These are phyloP conservation scores for Rhynchospora tenuis DNA, from an alignment of 176 grass and related monocot genomes.

Conservation along the genomic window DNA sequence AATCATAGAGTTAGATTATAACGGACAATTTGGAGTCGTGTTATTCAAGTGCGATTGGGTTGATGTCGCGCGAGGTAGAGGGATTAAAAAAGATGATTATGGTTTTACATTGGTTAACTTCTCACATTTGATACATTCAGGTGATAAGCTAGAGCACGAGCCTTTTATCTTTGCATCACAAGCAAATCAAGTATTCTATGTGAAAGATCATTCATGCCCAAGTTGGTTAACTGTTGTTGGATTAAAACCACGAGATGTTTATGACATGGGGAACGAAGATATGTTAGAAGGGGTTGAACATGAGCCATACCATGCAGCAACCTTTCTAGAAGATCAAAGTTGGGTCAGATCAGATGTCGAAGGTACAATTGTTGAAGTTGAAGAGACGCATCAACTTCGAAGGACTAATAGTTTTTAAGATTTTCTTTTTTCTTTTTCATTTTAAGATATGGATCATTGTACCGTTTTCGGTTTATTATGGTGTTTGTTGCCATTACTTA, in stretches of 20 bases:
- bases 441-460: no score
- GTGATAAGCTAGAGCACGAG: slow-evolving; percentile 7
- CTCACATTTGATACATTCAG: background rate
- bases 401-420: no score
- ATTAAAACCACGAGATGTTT: slow-evolving; percentile 18
- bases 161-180: slow-evolving; percentile 23
- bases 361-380: background rate
- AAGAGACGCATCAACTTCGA: no score
- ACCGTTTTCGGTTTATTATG: no score
- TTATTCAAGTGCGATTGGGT: slow-evolving; percentile 30
- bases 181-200: slow-evolving; percentile 27
- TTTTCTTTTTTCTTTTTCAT: no score
- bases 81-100: slow-evolving; percentile 16
- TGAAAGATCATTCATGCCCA: background rate
- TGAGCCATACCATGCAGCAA: background rate
- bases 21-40: background rate
- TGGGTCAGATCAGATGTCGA: background rate
- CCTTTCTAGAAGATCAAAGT: no score
- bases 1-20: slow-evolving; percentile 20
- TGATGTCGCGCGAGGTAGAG: no score
- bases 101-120: slow-evolving; percentile 21
- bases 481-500: no score
- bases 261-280: slow-evolving; percentile 4
- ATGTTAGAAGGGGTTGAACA: slow-evolving; percentile 12
- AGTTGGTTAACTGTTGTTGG: slow-evolving; percentile 15